phyloP scores from a whole-genome alignment of 306 rosid species.

The cucumber (Cucumis sativus) region Cucumber_9930_V3 NC_026661.2:5219001-5219500 shows the following conservation, averaged over 20 bases:
- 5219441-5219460: conserved; percentile 68
- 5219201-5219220: conserved; percentile 33
- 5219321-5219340: conserved; percentile 76
- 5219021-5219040: conserved; percentile 83
- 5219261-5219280: conserved; percentile 86
- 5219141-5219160: background rate
- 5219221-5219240: conserved; percentile 51
- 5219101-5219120: conserved; percentile 63
- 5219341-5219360: conserved; percentile 68
- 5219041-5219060: conserved; percentile 77
- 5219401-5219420: conserved; percentile 75
- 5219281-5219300: conserved; percentile 46
- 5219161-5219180: background rate
- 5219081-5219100: conserved; percentile 65
- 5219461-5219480: background rate
- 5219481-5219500: background rate
- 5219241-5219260: conserved; percentile 65
- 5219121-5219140: conserved; percentile 41
- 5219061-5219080: conserved; percentile 61
- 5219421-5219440: conserved; percentile 89
- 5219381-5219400: conserved; percentile 55
- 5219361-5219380: conserved; percentile 75
- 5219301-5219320: conserved; percentile 96
- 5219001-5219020: conserved; percentile 88
- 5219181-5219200: too few relatives aligned